These are phyloP conservation scores for Singerocomus inundabilis DNA, from an alignment of 1,284 basidiomycete genomes.

Conservation along the genomic window DNA sequence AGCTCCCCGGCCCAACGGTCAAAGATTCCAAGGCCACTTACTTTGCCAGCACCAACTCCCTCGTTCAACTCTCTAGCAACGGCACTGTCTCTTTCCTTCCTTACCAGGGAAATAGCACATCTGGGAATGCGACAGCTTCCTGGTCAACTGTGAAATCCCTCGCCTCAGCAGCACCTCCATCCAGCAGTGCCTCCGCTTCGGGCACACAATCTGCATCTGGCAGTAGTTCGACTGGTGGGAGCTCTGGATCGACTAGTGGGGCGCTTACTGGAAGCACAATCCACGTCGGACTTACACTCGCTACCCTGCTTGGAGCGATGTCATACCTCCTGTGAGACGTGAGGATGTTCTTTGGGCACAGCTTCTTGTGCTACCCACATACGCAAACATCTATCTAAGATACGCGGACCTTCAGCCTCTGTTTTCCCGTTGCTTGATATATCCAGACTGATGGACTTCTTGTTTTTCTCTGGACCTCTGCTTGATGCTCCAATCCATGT, in stretches of 20 bases:
- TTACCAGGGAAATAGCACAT: conserved; percentile 49
- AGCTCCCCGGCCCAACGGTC: conserved; percentile 62
- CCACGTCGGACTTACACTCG: conserved; percentile 14
- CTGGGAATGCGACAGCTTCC: conserved; percentile 45
- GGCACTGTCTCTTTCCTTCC: conserved; percentile 71
- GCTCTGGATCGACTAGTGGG: conserved; percentile 14
- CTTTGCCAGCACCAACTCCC: conserved; percentile 64
- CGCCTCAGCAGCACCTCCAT: conserved; percentile 32
- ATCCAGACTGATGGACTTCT: background rate
- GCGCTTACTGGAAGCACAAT: conserved; percentile 10
- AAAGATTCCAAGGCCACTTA: conserved; percentile 71
- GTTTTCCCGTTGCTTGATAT: conserved; percentile 10
- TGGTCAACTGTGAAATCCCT: conserved; percentile 48
- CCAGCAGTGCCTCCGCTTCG: conserved; percentile 20
- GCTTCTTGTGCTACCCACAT: conserved; percentile 2
- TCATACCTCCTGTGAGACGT: conserved; percentile 15
- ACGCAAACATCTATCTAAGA: background rate
- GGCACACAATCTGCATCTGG: conserved; percentile 20
- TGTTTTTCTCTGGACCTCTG: background rate
- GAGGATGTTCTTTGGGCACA: no score
- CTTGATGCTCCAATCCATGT: background rate
- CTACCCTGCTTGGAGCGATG: conserved; percentile 17
- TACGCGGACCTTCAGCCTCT: background rate
- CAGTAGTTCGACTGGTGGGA: conserved; percentile 12
- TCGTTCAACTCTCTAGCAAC: conserved; percentile 74